Evolutionary conservation across 768 basidiomycete species (phyloP), one percentile per base, ranked within the genome.

Genomic region (Mycena venus): DNA sequence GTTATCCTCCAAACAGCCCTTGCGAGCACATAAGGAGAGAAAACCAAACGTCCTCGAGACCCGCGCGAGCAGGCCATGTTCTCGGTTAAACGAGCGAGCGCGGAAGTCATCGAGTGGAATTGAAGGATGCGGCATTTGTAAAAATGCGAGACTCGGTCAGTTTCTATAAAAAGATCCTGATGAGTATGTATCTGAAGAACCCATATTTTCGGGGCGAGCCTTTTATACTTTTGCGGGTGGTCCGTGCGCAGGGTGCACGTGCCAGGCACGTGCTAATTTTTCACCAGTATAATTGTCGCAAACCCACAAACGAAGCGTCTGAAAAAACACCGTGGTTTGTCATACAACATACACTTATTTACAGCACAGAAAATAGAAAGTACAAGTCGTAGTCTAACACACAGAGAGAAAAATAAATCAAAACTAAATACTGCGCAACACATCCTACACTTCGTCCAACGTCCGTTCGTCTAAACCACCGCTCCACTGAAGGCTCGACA

Each of bases 1-100:
- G 81, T 78, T 68, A 58, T 78, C 79, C 61, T 78, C 80, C 79
- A 74, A 75, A 71, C 67, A n/a, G 64, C 80, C 70, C 78, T 78
- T 74, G 76, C 79, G 73, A 77, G 81, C 34, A 67, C 72, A 59
- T 56, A 55, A 0, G 78, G 42, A 49, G 64, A 70, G 80, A 74
- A 65, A 78, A 79, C 85, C 86, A 87, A 88, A 90, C 89, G 84
- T 90, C 89, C 87, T 90, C 89, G 88, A 90, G 84, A 83, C 79
- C 79, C 32, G 32, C 77, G 63, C 3, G 70, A 73, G 78, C 75
- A 55, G 72, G 83, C 74, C 84, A 84, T 89, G 88, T 90, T 90
- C 90, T 91, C 90, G 80, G 90, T 90, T 82, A 79, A 86, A 91
- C 88, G 90, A 88, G 89, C 77, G 86, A 85, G 86, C 84, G 88